A percentile compares a stretch with the other conserved stretches of the same genome.
phyloP scores from a whole-genome alignment of 1,284 basidiomycete species.

The Leccinum fallax region DNA sequence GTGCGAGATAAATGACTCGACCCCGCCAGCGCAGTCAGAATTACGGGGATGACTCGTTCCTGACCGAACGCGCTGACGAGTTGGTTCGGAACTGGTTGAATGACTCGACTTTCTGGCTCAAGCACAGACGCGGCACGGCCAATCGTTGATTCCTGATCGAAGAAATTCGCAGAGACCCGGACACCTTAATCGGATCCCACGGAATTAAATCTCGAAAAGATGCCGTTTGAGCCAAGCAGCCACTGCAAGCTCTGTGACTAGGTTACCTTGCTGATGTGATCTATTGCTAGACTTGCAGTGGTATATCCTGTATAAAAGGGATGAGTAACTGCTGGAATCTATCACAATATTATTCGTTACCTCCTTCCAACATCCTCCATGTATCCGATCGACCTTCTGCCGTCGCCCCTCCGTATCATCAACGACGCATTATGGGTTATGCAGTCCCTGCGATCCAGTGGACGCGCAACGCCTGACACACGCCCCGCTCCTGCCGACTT shows the following conservation, averaged over 20 bases:
- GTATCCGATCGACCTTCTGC: slow-evolving; percentile 39
- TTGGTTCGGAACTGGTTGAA: slow-evolving; percentile 11
- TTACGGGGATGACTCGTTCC: slow-evolving; percentile 25
- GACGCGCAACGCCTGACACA: slow-evolving; percentile 20
- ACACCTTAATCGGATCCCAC: slow-evolving; percentile 26
- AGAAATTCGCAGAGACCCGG: slow-evolving; percentile 16
- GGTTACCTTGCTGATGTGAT: slow-evolving; percentile 39
- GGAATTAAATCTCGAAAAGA: slow-evolving; percentile 28
- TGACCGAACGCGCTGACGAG: slow-evolving; percentile 18
- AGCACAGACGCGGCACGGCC: slow-evolving; percentile 29
- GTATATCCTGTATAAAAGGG: slow-evolving; percentile 38
- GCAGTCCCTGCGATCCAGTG: slow-evolving; percentile 30
- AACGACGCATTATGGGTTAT: slow-evolving; percentile 31
- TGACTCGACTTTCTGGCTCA: slow-evolving; percentile 16
- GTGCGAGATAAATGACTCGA: slow-evolving; percentile 22
- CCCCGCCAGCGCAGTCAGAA: slow-evolving; percentile 16
- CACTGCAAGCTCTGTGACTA: slow-evolving; percentile 36
- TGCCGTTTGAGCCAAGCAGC: slow-evolving; percentile 35
- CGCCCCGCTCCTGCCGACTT: slow-evolving; percentile 49
- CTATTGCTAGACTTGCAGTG: slow-evolving; percentile 35
- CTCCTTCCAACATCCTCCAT: slow-evolving; percentile 20
- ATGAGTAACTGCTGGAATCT: background rate
- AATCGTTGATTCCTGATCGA: slow-evolving; percentile 27
- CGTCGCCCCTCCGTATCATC: slow-evolving; percentile 41
- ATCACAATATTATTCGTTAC: slow-evolving; percentile 9